Evolutionary conservation across 202 grass and related monocot species (phyloP).

Genomic region (Carex arenaria): DNA sequence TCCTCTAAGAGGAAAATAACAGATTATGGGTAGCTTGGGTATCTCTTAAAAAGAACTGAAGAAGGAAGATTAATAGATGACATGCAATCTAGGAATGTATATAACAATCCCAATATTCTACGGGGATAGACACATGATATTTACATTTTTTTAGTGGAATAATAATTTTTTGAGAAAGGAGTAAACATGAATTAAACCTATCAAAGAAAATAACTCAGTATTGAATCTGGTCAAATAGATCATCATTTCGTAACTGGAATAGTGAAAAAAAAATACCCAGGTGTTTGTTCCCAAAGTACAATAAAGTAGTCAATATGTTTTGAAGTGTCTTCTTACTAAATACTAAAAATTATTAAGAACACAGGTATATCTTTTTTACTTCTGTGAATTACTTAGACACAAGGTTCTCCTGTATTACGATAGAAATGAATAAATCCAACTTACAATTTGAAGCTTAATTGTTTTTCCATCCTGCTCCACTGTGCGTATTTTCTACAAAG

Average conservation of each 20-base stretch:
- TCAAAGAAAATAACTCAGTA: neutral
- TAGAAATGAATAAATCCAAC: conserved; percentile 1
- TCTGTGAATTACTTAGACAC: neutral
- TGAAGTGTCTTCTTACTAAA: neutral
- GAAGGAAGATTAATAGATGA: neutral
- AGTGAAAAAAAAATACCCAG: neutral
- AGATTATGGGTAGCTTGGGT: neutral
- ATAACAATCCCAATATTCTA: neutral
- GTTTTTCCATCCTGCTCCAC: conserved; percentile 39
- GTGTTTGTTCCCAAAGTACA: neutral
- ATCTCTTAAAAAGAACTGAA: neutral
- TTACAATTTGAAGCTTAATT: conserved; percentile 40
- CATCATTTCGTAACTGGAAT: neutral
- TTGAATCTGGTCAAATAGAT: neutral
- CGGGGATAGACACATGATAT: neutral
- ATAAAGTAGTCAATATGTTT: neutral
- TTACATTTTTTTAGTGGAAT: neutral
- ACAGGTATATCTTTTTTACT: neutral
- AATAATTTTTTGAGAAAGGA: neutral
- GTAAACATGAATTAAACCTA: neutral
- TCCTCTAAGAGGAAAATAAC: neutral
- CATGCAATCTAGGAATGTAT: neutral
- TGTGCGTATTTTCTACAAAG: conserved; percentile 35
- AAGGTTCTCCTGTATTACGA: neutral
- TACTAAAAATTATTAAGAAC: neutral